These are phyloP conservation scores for Oemleria cerasiformis DNA, from an alignment of 306 rosid genomes.

Conservation along the genomic window DNA sequence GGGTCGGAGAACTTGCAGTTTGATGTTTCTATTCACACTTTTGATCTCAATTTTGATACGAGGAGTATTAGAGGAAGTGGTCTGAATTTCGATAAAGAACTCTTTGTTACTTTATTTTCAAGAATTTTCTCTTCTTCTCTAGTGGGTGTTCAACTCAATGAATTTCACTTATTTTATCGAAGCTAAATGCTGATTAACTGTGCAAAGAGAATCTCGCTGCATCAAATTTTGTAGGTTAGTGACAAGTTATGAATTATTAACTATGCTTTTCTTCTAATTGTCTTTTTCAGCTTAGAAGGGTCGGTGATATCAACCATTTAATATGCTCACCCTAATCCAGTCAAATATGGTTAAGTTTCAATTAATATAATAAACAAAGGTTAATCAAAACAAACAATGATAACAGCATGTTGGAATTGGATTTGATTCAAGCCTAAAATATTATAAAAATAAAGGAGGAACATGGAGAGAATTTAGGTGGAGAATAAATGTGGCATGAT, in stretches of 20 bases:
- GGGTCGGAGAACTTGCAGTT: too few relatives aligned
- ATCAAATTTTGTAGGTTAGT: neutral
- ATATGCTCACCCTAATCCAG: neutral
- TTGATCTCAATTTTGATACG: too few relatives aligned
- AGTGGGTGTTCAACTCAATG: neutral
- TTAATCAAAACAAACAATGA: neutral
- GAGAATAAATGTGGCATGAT: conserved; percentile 13
- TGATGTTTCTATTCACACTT: too few relatives aligned
- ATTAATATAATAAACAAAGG: neutral
- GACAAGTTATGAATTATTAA: neutral
- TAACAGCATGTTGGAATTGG: neutral
- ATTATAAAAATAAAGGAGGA: neutral
- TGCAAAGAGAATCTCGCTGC: neutral
- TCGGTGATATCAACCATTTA: conserved; percentile 2
- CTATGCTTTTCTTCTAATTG: neutral
- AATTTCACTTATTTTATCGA: too few relatives aligned
- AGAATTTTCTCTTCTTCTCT: too few relatives aligned
- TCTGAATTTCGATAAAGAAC: too few relatives aligned
- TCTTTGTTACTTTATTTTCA: too few relatives aligned
- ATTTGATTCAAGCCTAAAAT: neutral
- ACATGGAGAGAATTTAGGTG: conserved; percentile 17
- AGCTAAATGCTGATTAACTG: neutral
- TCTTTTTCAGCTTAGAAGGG: neutral
- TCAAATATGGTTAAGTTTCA: neutral
- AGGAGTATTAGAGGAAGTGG: too few relatives aligned